A percentile compares a stretch with the other conserved stretches of the same genome.
Conservation (phyloP, 108 stramenopile genomes). For the Chaetoceros muelleri region DNA sequence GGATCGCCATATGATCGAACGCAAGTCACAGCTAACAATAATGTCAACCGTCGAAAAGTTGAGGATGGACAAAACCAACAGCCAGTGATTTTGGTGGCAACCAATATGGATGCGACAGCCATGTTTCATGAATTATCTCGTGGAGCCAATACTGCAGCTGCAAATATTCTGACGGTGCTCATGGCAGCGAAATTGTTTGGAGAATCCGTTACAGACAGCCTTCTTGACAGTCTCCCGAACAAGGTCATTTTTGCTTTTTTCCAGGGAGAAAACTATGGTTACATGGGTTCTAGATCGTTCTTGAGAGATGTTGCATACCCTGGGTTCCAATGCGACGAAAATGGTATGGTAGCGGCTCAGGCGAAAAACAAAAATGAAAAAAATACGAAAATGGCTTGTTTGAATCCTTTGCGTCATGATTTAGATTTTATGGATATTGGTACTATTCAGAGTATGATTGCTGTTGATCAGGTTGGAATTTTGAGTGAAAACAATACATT, state of each 20-base stretch:
- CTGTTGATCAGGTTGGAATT: conserved; percentile 78
- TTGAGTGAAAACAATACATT: conserved; percentile 32
- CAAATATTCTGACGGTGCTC: conserved; percentile 61
- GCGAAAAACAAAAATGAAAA: conserved; percentile 26
- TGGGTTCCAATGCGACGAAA: conserved; percentile 52
- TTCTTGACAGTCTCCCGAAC: conserved; percentile 43
- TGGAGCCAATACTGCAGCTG: conserved; percentile 65
- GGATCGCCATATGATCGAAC: conserved; percentile 40
- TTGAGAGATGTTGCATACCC: conserved; percentile 52
- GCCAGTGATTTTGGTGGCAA: conserved; percentile 41
- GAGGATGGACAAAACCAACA: conserved; percentile 7
- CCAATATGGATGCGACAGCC: conserved; percentile 64
- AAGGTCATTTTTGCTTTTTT: conserved; percentile 75
- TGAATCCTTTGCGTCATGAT: conserved; percentile 62
- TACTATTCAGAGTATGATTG: conserved; percentile 57
- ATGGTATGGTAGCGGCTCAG: conserved; percentile 31
- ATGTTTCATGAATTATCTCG: conserved; percentile 76
- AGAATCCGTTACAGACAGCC: conserved; percentile 29
- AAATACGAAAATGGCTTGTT: conserved; percentile 43
- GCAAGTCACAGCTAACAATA: neutral
- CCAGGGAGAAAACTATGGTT: conserved; percentile 73
- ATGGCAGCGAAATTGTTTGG: conserved; percentile 72
- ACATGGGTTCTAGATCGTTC: conserved; percentile 58
- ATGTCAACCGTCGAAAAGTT: conserved; percentile 1
- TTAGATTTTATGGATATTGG: conserved; percentile 62